A percentile compares a stretch with the other conserved stretches of the same genome.
phyloP scores from a whole-genome alignment of 352 stramenopile genomes.

The Plasmopara muralis region DNA sequence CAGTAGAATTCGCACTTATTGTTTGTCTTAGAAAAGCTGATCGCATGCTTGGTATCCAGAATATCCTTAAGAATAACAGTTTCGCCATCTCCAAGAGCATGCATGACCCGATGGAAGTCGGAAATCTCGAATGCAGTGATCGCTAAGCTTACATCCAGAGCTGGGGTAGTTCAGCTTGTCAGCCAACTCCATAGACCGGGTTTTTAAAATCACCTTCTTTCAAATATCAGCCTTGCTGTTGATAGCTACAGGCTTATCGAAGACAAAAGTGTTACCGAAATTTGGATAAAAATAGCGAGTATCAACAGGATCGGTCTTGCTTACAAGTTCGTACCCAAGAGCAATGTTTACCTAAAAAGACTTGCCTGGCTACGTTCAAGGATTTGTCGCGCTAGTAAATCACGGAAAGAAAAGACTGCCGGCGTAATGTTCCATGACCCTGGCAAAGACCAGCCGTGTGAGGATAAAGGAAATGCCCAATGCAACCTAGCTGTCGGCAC shows the following conservation, averaged over 20 bases:
- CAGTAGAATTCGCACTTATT: constrained; percentile 3
- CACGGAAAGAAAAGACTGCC: too few relatives aligned
- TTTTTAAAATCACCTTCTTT: constrained; percentile 11
- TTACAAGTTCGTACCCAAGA: constrained; percentile 4
- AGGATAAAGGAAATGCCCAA: too few relatives aligned
- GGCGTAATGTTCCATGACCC: too few relatives aligned
- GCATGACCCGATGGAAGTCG: constrained; percentile 14
- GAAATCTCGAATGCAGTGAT: constrained; percentile 17
- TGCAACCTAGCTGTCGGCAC: too few relatives aligned
- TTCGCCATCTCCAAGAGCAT: constrained; percentile 12
- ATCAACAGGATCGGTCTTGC: constrained; percentile 4
- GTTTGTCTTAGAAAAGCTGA: not conserved
- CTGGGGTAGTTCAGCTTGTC: constrained; percentile 14
- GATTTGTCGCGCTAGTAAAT: too few relatives aligned
- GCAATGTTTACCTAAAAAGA: not conserved
- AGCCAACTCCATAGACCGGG: constrained; percentile 16
- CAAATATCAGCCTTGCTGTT: constrained; percentile 17
- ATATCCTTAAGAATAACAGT: not conserved
- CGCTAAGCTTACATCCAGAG: constrained; percentile 7
- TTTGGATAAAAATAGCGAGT: constrained; percentile 3
- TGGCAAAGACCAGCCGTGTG: too few relatives aligned
- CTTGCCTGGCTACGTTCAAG: not conserved
- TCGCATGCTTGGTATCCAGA: not conserved
- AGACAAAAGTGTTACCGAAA: constrained; percentile 30
- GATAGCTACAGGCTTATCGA: constrained; percentile 14